Base-by-base conservation (phyloP, 306 rosid genomes). In the Amphicarpaea edgeworthii region DNA sequence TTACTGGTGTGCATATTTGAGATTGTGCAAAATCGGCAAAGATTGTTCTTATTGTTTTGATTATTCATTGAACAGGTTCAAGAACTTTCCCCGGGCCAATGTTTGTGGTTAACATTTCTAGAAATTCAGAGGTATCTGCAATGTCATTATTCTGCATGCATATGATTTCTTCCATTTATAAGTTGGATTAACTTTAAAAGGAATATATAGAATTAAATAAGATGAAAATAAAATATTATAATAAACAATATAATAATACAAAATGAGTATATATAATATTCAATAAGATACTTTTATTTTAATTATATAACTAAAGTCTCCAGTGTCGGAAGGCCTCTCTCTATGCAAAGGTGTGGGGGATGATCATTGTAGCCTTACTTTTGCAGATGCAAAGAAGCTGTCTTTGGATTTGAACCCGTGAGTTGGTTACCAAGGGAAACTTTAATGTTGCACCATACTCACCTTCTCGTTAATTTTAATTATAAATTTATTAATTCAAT, bases 71-170 rank as follows among this genome's bases (percentile, higher is more conserved):
- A 32, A 79, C 91, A 94, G 98, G 85, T 88, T 92, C 97, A 72
- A 80, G 42, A 81, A 81, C 87, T 24, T 92, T 85, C 78, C 98
- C 96, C 0, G 98, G 98, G 79, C 98, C 98, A 40, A 75, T 86
- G 76, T 50, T 92, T 73, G 91, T 92, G 64, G 85, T 90, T 70
- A 87, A 86, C 67, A 69, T 90, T 87, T 88, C 91, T 32, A 84
- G 93, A 78, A 86, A 84, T 70, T 84, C 90, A 37, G 92, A 90
- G 98, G 98, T 94, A 94, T 77, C 20, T 78, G 58, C 70, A 28
- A 21, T 49, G 30, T 77, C 46, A 59, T 30, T 70, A 14, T 37
- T 83, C 43, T 72, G 42, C 21, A 40, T 17, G 71, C 67, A 26
- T 34, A 74, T 75, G 26, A 50, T 50, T 75, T 45, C 47, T 77